A percentile compares a stretch with the other conserved stretches of the same genome.
phyloP scores from a whole-genome alignment of 78 protist genomes.

The Dictyostelium firmibasis region DNA sequence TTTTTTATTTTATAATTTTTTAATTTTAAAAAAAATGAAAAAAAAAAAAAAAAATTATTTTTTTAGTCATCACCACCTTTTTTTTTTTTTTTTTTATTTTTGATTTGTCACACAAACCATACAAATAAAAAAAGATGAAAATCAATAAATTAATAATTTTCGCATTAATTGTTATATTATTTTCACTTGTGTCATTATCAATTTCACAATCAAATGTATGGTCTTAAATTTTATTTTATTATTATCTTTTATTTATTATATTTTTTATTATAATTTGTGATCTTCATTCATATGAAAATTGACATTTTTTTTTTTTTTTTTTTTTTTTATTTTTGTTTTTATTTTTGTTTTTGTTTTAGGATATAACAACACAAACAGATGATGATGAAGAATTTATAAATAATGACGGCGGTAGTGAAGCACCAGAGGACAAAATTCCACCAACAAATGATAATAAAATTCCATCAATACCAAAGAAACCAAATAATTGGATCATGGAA shows the following conservation, averaged over 20 bases:
- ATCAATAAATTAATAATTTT: not conserved
- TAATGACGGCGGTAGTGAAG: constrained; percentile 18
- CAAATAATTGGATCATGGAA: constrained; percentile 34
- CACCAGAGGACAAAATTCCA: not conserved
- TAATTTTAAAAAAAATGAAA: not conserved
- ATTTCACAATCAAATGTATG: not conserved
- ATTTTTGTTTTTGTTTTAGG: not conserved
- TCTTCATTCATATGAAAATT: not conserved
- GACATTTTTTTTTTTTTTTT: not conserved
- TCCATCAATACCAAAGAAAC: not conserved
- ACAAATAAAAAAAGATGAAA: not conserved
- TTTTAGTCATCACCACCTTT: not conserved
- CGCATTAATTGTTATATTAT: not conserved
- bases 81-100: too few species aligned
- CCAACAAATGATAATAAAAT: not conserved
- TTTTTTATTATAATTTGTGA: not conserved
- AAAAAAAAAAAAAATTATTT: too few species aligned
- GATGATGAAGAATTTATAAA: not conserved
- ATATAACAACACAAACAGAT: not conserved
- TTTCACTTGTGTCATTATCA: not conserved
- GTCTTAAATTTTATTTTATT: not conserved
- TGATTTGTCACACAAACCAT: too few species aligned
- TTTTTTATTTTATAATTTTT: not conserved
- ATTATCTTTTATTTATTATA: not conserved
- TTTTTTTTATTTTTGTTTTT: too few species aligned